These are phyloP conservation scores for Elsinoe arachidis DNA, from an alignment of 2,329 filamentous ascomycete genomes.

Conservation along the genomic window DNA sequence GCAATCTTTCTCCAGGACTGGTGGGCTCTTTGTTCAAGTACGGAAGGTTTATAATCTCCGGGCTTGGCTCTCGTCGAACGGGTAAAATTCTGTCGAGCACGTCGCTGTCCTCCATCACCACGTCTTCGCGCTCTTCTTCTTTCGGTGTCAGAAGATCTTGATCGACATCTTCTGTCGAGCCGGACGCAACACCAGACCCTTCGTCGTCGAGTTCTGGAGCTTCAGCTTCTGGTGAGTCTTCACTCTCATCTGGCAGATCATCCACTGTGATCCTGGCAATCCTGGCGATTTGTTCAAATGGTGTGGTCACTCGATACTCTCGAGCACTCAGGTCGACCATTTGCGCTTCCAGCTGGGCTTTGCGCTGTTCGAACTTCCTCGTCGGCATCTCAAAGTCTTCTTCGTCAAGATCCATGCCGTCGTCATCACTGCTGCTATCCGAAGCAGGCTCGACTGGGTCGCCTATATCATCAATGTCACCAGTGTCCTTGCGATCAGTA, in stretches of 20 bases:
- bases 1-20: conserved; percentile 32
- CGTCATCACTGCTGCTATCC: conserved; percentile 32
- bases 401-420: conserved; percentile 39
- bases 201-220: conserved; percentile 12
- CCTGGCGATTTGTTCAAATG: conserved; percentile 36
- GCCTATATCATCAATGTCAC: conserved; percentile 21
- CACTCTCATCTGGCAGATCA: conserved; percentile 19
- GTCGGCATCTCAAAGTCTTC: conserved; percentile 38
- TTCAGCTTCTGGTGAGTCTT: not conserved
- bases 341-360: conserved; percentile 35
- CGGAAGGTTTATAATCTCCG: conserved; percentile 36
- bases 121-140: conserved; percentile 21
- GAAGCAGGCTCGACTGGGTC: conserved; percentile 12
- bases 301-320: conserved; percentile 36
- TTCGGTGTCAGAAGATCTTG: conserved; percentile 26
- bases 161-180: not conserved
- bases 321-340: conserved; percentile 35
- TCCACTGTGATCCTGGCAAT: conserved; percentile 31
- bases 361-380: conserved; percentile 39
- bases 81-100: conserved; percentile 15
- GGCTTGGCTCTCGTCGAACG: conserved; percentile 30
- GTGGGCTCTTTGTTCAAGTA: conserved; percentile 37
- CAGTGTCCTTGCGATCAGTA: conserved; percentile 17
- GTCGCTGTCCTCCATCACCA: conserved; percentile 16
- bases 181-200: conserved; percentile 9